phyloP scores from a whole-genome alignment of 1,284 basidiomycete genomes.

The Cronartium quercuum region DNA sequence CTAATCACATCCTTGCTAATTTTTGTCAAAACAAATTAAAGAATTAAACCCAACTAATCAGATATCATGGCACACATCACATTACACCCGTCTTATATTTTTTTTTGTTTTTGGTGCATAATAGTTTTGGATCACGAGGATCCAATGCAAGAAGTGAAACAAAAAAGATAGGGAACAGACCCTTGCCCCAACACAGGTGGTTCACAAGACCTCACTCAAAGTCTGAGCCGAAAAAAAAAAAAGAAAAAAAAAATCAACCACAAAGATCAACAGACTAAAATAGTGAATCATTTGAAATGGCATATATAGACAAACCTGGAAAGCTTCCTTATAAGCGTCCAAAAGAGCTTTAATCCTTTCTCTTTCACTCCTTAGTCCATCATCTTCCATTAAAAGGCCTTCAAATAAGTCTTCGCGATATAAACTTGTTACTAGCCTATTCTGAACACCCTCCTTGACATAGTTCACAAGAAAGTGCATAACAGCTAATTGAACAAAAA shows the following conservation, averaged over 20 bases:
- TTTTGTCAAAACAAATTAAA: too few relatives aligned
- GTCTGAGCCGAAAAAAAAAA: slow-evolving; percentile 3
- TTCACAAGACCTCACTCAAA: slow-evolving; percentile 38
- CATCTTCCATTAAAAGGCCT: slow-evolving; percentile 90
- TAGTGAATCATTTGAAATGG: background rate
- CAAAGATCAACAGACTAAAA: slow-evolving; percentile 16
- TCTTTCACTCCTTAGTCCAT: slow-evolving; percentile 85
- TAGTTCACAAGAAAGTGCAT: slow-evolving; percentile 77
- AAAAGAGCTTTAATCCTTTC: slow-evolving; percentile 86
- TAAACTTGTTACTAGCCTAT: slow-evolving; percentile 79
- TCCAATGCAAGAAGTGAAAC: too few relatives aligned
- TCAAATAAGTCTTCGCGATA: slow-evolving; percentile 69
- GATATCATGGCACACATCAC: too few relatives aligned
- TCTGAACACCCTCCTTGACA: slow-evolving; percentile 93
- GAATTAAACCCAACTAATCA: too few relatives aligned
- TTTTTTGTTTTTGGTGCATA: too few relatives aligned
- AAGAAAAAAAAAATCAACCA: slow-evolving; percentile 32
- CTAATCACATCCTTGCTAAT: too few relatives aligned
- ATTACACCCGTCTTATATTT: too few relatives aligned
- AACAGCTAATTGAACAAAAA: slow-evolving; percentile 60
- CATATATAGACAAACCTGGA: slow-evolving; percentile 51
- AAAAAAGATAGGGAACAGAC: too few relatives aligned
- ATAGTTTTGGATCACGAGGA: too few relatives aligned
- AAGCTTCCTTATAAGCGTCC: slow-evolving; percentile 95
- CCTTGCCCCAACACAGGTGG: too few relatives aligned